Evolutionary conservation across 495 filamentous ascomycete species (phyloP), one percentile per base, ranked within the genome.

Genomic region (Amniculicola lignicola): DNA sequence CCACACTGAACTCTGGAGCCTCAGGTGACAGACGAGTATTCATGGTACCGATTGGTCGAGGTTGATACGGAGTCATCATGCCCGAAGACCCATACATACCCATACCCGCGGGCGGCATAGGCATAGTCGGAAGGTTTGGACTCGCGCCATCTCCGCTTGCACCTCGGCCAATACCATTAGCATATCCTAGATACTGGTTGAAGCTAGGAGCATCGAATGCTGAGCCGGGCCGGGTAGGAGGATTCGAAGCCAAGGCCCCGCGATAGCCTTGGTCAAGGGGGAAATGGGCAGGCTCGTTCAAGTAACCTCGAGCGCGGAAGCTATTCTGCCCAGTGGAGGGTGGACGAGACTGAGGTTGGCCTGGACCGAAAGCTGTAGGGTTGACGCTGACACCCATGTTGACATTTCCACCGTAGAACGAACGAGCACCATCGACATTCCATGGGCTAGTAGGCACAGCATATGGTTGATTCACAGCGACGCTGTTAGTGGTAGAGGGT

Each of bases 1-100:
- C 54, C 3, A 74, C 66, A 39, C 81, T 85, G 62, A 96, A 96
- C 65, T 95, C 90, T 18, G 80, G 80, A 23, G 90, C 90, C 43
- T 88, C 84, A 3, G 92, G 88, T 14, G 91, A 95, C 16, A 97
- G 80, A 3, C 87, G 78, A 23, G 89, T 89, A 22, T 89, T 85
- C 61, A 87, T 82, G 25, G 86, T 88, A 29, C 89, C 86, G 59
- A 87, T 82, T 27, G 88, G 80, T 37, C 81, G 82, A 57, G 86
- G 80, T 50, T 83, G 82, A 69, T 88, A 94, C 22, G 77, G 61
- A 51, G 63, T 43, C 31, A 48, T 27, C 28, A 11, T 87, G 31
- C 87, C 84, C 59, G 86, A 79, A 23, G 86, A 79, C 29, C 80
- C 82, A 70, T 89, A 94, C 31, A 77, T 61, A 51, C 62, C 48